Evolutionary conservation across 768 basidiomycete genomes (phyloP), one percentile per base, ranked within the genome.

Genomic region (Sarcodon aspratus): DNA sequence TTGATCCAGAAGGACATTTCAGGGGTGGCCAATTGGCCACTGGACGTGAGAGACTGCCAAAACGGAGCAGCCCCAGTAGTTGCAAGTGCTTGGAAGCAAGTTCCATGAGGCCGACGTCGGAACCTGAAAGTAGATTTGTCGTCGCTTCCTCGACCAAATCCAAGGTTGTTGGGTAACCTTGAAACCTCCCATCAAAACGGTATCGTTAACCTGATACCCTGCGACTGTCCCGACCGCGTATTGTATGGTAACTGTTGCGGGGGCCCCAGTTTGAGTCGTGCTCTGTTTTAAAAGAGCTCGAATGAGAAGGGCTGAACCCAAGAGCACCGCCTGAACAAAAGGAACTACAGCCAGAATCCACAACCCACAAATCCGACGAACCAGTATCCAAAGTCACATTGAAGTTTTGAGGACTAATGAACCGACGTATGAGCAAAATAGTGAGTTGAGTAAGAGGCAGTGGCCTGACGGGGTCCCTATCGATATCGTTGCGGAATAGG

Each of bases 331-430:
- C 3, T 11, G 53, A 49, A 54, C 83, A 87, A 48, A 50, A 53
- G 9, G 6, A 15, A 5, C 21, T 15, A 58, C 78, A 91, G 53
- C 58, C 44, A 0, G 64, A 61, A 12, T 72, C 70, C 0, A 83
- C 81, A 6, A 99, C 73, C 94, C 93, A 99, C 5, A 97, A 69
- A 64, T 97, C 95, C 17, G 80, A 80, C 0, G 85, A 90, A 11
- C 92, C 92, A 0, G 95, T 97, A 63, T 97, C 95, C 33, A 97
- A 76, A 48, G 96, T 79, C 48, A 96, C 71, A 48, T 80, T 71
- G 59, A 96, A 84, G 3, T 66, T 36, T 62, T 92, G 89, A 0
- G 80, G 62, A 10, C 81, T 84, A 50, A n/a, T 7, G 44, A 45
- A 34, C 50, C 55, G 40, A 61, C 50, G 57, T 57, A 63, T 11